These are phyloP conservation scores for Oryza officinalis DNA, from an alignment of 176 grass and related monocot species.

Conservation along the genomic window DNA sequence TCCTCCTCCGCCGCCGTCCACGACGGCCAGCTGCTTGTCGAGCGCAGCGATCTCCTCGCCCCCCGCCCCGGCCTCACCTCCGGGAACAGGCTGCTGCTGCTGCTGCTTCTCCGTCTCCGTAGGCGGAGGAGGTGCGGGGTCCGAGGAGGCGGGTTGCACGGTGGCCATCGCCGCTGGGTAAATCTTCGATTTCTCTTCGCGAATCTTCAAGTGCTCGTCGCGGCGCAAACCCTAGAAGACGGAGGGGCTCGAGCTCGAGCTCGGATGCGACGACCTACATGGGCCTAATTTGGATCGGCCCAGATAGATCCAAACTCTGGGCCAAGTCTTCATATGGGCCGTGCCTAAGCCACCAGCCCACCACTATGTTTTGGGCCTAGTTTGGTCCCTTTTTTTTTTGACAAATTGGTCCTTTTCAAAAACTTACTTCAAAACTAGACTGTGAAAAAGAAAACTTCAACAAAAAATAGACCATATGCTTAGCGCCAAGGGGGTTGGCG, in stretches of 20 bases:
- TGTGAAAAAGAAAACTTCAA: no score
- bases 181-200: constrained; percentile 5
- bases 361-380: no score
- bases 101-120: background rate
- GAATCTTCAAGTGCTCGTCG: constrained; percentile 46
- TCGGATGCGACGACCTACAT: background rate
- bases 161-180: constrained; percentile 37
- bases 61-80: background rate
- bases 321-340: no score
- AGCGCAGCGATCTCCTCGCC: constrained; percentile 46
- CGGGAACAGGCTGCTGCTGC: no score
- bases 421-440: no score
- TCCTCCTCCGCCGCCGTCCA: background rate
- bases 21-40: constrained; percentile 44
- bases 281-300: background rate
- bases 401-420: no score
- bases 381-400: no score
- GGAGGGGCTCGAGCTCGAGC: background rate
- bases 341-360: no score
- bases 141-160: constrained; percentile 28
- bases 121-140: constrained; percentile 7
- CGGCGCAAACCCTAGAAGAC: constrained; percentile 31
- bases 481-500: no score
- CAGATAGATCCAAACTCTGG: background rate
- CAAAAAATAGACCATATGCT: no score